Percentiles rank a stretch among this genome's conserved stretches.
phyloP scores from a whole-genome alignment of 2,329 filamentous ascomycete genomes.

The Teratosphaeria epicoccoides region DNA sequence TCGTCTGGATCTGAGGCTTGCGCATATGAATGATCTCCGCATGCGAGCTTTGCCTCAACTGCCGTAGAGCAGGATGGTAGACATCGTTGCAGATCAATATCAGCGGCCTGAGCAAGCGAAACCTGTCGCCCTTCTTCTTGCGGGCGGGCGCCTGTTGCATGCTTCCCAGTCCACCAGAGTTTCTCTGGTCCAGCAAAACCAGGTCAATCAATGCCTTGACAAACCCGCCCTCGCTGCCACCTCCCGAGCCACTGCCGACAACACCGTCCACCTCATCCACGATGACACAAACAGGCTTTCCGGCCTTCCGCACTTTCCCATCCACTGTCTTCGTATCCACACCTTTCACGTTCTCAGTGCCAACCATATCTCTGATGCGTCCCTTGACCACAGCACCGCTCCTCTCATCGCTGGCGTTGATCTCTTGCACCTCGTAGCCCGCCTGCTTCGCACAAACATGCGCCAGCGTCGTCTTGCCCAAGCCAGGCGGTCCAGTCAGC shows the following conservation, averaged over 20 bases:
- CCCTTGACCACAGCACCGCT: constrained; percentile 83
- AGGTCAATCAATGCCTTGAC: constrained; percentile 91
- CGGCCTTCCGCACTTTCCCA: constrained; percentile 57
- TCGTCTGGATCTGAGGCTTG: constrained; percentile 76
- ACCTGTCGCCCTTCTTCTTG: constrained; percentile 74
- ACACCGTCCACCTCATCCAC: constrained; percentile 97
- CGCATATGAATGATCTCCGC: constrained; percentile 89
- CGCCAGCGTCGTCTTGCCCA: constrained; percentile 92
- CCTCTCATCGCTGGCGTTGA: constrained; percentile 94
- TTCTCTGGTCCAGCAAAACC: constrained; percentile 75
- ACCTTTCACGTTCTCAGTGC: constrained; percentile 83
- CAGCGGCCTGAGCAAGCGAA: constrained; percentile 74
- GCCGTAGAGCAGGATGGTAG: constrained; percentile 80
- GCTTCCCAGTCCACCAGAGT: constrained; percentile 38
- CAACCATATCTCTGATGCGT: constrained; percentile 80
- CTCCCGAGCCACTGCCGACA: constrained; percentile 66
- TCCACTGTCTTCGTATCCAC: constrained; percentile 44
- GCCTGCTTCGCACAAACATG: constrained; percentile 94
- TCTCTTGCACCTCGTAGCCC: constrained; percentile 91
- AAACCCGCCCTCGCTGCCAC: constrained; percentile 81
- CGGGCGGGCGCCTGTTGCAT: constrained; percentile 23
- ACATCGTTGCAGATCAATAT: constrained; percentile 97
- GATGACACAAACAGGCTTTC: constrained; percentile 81
- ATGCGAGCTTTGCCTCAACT: constrained; percentile 69
- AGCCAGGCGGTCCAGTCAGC: constrained; percentile 78